Evolutionary conservation across 78 protist genomes (phyloP), one percentile per base, ranked within the genome.

Genomic region (Guillardia theta): DNA sequence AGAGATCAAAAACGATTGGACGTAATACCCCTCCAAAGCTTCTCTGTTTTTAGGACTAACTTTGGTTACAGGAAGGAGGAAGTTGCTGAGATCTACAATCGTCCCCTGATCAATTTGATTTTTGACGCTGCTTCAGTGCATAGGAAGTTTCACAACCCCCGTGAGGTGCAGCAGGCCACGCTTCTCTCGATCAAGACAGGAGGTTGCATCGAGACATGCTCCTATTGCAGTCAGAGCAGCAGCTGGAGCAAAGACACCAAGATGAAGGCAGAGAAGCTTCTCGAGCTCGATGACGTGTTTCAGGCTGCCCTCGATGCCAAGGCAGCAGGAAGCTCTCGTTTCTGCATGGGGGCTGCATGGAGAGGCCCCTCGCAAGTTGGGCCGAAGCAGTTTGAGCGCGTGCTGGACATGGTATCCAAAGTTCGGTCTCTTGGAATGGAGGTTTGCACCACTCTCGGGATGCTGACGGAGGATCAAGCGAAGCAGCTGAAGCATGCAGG

Each of bases 311-410:
- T 37, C 19, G 46, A 44, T 47, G 97, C 97, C 0, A 92, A 93
- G 64, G 95, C 0, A 37, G 94, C 96, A 0, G 97, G 97, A 0
- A 48, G 92, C 48, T 93, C 97, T 9, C 95, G 97, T 27, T 96
- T 96, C 87, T 96, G 97, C 94, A 96, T 96, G 97, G 97, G 97
- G 39, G 88, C 96, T 0, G 97, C 97, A 44, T 96, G 97, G 97
- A 47, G 97, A 5, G 97, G 94, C 24, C 94, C 95, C 12, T 78
- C 90, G 90, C 43, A 45, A 87, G 90, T 78, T 3, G 90, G 90
- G 1, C 90, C 90, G 6, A 78, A 78, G 90, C 90, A 78, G 90
- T 78, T 78, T 43, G 53, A 78, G 48, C 90, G 90, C 33, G 90
- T 78, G 45, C 48, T 78, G 33, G 90, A 78, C 47, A 90, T 58